Conservation (phyloP, 2,329 filamentous ascomycete genomes). For the Talaromyces sp. region DNA sequence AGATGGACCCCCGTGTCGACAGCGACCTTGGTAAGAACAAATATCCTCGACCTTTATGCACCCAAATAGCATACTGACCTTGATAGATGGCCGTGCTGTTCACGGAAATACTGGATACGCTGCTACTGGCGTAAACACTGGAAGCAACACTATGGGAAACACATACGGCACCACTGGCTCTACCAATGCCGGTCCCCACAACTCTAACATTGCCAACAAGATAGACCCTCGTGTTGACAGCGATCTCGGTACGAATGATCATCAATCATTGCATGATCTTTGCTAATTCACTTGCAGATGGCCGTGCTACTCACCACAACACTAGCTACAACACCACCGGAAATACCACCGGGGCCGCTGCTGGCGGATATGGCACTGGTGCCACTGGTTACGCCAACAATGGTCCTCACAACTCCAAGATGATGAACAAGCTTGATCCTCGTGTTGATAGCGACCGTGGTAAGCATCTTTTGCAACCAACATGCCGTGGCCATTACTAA, state of each 20-base stretch:
- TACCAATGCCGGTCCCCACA: conserved; percentile 39
- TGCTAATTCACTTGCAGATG: conserved; percentile 14
- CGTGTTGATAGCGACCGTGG: conserved; percentile 41
- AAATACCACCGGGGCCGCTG: neutral
- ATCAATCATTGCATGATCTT: neutral
- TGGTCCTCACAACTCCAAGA: conserved; percentile 37
- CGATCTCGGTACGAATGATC: conserved; percentile 17
- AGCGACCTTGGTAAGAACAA: conserved; percentile 24
- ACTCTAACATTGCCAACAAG: conserved; percentile 32
- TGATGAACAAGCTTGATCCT: conserved; percentile 33
- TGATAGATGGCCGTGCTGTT: conserved; percentile 15
- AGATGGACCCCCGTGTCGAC: conserved; percentile 32
- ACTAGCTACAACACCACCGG: conserved; percentile 9
- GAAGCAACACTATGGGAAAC: conserved; percentile 2
- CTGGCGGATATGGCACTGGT: conserved; percentile 7
- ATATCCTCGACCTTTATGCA: neutral
- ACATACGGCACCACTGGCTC: conserved; percentile 20
- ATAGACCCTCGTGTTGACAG: conserved; percentile 43
- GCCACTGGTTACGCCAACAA: conserved; percentile 28
- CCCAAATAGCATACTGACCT: neutral
- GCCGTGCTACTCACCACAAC: conserved; percentile 8
- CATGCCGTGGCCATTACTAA: neutral
- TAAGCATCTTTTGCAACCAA: neutral
- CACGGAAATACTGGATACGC: conserved; percentile 8
- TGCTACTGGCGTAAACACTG: conserved; percentile 19